Evolutionary conservation across 371 early-diverging fungal species (phyloP), one percentile per base, ranked within the genome.

Genomic region (Apophysomyces trapeziformis): DNA sequence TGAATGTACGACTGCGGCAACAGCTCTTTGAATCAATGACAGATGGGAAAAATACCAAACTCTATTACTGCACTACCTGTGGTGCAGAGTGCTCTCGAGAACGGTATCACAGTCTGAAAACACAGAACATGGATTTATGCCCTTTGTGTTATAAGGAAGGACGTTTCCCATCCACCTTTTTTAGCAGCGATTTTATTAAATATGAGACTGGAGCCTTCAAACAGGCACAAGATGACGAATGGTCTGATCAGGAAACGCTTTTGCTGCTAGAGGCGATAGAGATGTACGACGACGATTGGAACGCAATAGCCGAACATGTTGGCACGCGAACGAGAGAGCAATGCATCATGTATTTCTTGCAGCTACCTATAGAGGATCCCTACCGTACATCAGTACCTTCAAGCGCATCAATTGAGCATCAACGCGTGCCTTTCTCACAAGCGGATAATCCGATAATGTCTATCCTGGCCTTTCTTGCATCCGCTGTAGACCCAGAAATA

Each of bases 371-470:
- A 57, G 94, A 95, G 67, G 98, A 99, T 60, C 91, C 93, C 7
- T 95, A 93, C 71, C 70, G 76, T 12, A 59, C 72, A 1, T 60
- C 60, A 5, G 37, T 57, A n/a, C 68, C 67, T 13, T 64, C 69
- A 0, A 45, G 67, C 46, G 43, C 74, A 43, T 67, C 76, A 2
- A 63, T 75, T 7, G 80, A 85, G 56, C 92, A 86, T 75, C 83
- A 92, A 45, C 82, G 90, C 43, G 79, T 87, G 18, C 94, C 96
- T 1, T 89, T 97, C 74, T 90, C 88, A 45, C 91, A 92, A 47
- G 94, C 94, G 0, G 96, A 97, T 59, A 99, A 99, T 72, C 99
- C 99, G 0, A 93, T 98, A 50, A 92, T 98, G 93, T 91, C 95
- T 9, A 89, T 99, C 0, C 90, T 98, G 7, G 95, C 99, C 1